Conservation (phyloP, 768 basidiomycete species). For the Auricularia cornea region DNA sequence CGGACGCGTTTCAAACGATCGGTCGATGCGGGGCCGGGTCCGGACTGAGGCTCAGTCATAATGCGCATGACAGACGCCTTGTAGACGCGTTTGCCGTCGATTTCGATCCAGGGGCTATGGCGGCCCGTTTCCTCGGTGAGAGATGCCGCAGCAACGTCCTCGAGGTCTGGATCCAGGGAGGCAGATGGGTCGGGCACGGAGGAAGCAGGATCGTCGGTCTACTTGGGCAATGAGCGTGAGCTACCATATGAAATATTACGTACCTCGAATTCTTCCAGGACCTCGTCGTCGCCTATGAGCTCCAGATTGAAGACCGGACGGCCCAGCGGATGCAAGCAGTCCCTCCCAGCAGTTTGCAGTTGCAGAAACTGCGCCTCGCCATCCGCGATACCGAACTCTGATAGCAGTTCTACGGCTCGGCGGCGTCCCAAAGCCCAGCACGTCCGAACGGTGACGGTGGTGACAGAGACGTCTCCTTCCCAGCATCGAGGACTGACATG, state of each 20-base stretch:
- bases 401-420: background rate
- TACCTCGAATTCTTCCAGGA: background rate
- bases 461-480: background rate
- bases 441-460: background rate
- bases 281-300: background rate
- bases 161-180: background rate
- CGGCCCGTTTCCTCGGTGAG: background rate
- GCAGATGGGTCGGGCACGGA: too few species aligned
- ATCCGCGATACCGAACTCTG: background rate
- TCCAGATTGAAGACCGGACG: background rate
- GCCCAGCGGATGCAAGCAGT: background rate
- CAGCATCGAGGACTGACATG: background rate
- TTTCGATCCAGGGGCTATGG: background rate
- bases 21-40: background rate
- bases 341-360: background rate
- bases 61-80: background rate
- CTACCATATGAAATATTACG: background rate
- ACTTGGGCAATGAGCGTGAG: background rate
- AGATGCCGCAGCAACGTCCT: background rate
- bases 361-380: background rate
- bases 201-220: too few species aligned
- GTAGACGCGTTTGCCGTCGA: background rate
- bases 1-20: background rate
- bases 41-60: background rate
- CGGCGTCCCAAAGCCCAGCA: background rate